phyloP scores from a whole-genome alignment of 2,329 filamentous ascomycete genomes.

The Alternaria viburni region DNA sequence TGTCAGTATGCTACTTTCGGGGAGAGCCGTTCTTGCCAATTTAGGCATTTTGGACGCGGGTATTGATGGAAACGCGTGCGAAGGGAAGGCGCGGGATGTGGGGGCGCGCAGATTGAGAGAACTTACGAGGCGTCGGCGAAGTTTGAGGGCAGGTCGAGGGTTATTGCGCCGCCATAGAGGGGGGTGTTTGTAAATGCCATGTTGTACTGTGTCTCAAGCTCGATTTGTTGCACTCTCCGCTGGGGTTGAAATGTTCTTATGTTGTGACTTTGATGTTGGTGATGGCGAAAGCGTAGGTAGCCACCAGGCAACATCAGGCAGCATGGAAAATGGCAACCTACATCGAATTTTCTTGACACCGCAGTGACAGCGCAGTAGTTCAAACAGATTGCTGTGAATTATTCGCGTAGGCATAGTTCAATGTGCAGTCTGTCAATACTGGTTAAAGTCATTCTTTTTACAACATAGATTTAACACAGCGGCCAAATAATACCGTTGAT shows the following conservation, averaged over 20 bases:
- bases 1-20: background rate
- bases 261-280: slow-evolving; percentile 23
- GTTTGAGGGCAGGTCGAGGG: slow-evolving; percentile 68
- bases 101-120: slow-evolving; percentile 6
- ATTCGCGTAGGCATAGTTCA: accelerated
- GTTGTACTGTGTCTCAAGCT: slow-evolving; percentile 26
- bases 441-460: background rate
- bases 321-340: slow-evolving; percentile 31
- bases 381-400: accelerated
- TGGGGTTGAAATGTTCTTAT: slow-evolving; percentile 25
- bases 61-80: slow-evolving; percentile 14
- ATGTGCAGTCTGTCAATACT: background rate
- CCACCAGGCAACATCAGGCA: slow-evolving; percentile 46
- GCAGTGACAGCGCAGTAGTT: background rate
- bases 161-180: slow-evolving; percentile 76
- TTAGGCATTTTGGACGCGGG: background rate
- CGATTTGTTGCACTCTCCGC: background rate
- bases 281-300: slow-evolving; percentile 31
- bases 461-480: background rate
- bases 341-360: background rate
- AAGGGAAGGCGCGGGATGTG: slow-evolving; percentile 7
- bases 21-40: too few species aligned
- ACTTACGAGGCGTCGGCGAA: slow-evolving; percentile 76
- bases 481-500: background rate
- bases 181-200: slow-evolving; percentile 63